A percentile compares a stretch with the other conserved stretches of the same genome.
These are phyloP conservation scores for Pascua guehoae DNA, from an alignment of 1,284 basidiomycete genomes.

Conservation along the genomic window DNA sequence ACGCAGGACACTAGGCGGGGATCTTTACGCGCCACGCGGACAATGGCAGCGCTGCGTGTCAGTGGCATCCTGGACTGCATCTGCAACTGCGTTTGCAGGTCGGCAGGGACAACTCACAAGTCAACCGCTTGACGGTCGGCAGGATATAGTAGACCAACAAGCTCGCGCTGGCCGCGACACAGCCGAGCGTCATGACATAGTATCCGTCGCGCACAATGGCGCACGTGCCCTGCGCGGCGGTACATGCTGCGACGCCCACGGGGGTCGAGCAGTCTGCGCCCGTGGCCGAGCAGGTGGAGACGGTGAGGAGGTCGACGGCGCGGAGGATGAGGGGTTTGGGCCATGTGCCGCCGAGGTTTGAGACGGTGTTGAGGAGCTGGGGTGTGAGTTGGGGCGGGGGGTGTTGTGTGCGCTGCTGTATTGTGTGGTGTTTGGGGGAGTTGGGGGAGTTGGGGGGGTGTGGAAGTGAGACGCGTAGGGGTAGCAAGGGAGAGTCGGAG, in stretches of 20 bases:
- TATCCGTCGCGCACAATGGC: slow-evolving; percentile 85
- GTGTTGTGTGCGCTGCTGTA: no score
- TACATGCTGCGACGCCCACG: slow-evolving; percentile 75
- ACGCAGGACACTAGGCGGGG: slow-evolving; percentile 25
- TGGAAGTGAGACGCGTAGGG: no score
- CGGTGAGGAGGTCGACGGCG: slow-evolving; percentile 81
- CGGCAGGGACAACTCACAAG: slow-evolving; percentile 59
- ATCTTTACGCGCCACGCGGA: slow-evolving; percentile 48
- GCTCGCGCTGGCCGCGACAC: slow-evolving; percentile 68
- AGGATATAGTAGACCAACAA: slow-evolving; percentile 74
- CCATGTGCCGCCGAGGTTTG: slow-evolving; percentile 97
- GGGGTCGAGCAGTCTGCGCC: slow-evolving; percentile 85
- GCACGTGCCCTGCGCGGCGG: slow-evolving; percentile 72
- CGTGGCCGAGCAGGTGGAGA: slow-evolving; percentile 65
- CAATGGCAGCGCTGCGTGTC: slow-evolving; percentile 38
- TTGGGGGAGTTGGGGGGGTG: no score
- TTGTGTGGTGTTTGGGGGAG: no score
- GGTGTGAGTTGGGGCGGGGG: neutral
- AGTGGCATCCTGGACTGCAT: slow-evolving; percentile 4
- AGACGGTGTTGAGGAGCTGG: slow-evolving; percentile 89
- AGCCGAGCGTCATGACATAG: slow-evolving; percentile 77
- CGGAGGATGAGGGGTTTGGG: slow-evolving; percentile 55
- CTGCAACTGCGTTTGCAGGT: neutral
- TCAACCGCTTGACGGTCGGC: slow-evolving; percentile 77
- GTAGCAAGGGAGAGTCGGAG: no score